Base-by-base conservation (phyloP, 2,329 filamentous ascomycete genomes). In the Metarhizium sp. region DNA sequence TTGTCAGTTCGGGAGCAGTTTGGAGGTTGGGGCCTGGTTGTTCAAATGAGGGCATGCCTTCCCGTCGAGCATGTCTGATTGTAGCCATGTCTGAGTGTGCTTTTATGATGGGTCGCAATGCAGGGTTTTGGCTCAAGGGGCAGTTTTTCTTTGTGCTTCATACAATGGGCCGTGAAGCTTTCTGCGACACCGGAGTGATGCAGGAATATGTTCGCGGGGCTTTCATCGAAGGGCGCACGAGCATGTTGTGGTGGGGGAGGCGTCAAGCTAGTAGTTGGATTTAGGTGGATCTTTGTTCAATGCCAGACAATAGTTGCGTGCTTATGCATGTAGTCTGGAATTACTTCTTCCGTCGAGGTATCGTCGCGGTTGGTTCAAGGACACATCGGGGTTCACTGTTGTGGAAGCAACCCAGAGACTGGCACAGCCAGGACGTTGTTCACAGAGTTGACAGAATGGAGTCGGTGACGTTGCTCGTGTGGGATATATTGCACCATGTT, bases 11-110 rank as follows among this genome's bases (percentile, higher is more conserved):
- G 13, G 30, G 50, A 20, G 40, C 36, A 48, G 16, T 43, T 43
- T 20, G n/a, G 51, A 57, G 52, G 50, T 38, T 18, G 30, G 53
- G 5, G 5, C 42, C n/a, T 20, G 32, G 43, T 18, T 34, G 30
- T 49, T 18, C 34, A 30, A 14, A 10, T 34, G 20, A 3, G n/a
- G 38, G 57, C 63, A 30, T 62, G 84, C 84, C 84, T 75, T 84
- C 75, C 25, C 78, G 78, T 29, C 76, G 78, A 7, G 85, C 85
- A 59, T 84, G 78, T 30, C 63, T 61, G 36, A 65, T 59, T 7
- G 58, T 56, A 10, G 55, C 52, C 58, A 59, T 59, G 38, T 25
- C 38, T 40, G 43, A n/a, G 46, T 34, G 7, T 51, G 1, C 36
- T 50, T 18, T 20, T 29, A n/a, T 3, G 7, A 30, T 30, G 14